Evolutionary conservation across 495 filamentous ascomycete species (phyloP).

Genomic region (Aspergillus asperescens): DNA sequence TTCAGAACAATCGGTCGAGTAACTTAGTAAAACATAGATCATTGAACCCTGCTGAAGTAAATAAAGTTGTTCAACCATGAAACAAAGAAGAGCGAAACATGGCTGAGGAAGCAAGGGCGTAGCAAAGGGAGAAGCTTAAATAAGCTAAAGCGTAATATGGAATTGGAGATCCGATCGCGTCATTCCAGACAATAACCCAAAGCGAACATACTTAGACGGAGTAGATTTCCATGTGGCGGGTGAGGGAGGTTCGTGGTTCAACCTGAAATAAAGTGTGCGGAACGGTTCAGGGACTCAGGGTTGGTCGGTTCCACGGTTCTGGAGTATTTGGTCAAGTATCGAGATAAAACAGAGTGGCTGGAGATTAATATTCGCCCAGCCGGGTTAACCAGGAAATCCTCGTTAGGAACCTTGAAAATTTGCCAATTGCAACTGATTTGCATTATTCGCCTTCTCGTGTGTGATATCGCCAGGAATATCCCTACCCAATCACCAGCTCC

Average conservation of each 20-base stretch:
- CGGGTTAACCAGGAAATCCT: too few relatives aligned
- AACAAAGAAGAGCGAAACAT: not conserved
- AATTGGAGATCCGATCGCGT: not conserved
- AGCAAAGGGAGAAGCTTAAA: not conserved
- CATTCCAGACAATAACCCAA: not conserved
- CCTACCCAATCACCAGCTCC: constrained; percentile 6
- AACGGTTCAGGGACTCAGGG: not conserved
- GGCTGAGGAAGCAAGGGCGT: not conserved
- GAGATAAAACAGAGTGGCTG: not conserved
- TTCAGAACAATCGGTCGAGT: not conserved
- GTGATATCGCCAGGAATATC: constrained; percentile 10
- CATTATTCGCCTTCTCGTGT: not conserved
- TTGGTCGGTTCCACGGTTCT: constrained; percentile 8
- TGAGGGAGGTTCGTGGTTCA: not conserved
- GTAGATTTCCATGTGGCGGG: not conserved
- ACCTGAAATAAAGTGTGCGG: not conserved
- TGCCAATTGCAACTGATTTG: too few relatives aligned
- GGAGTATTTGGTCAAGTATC: not conserved
- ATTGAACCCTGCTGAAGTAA: too few relatives aligned
- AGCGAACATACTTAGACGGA: not conserved
- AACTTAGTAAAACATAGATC: too few relatives aligned
- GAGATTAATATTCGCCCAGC: too few relatives aligned
- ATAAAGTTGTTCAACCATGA: not conserved
- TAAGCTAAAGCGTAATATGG: not conserved
- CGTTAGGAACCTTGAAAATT: too few relatives aligned